Percentiles rank a stretch among this genome's conserved stretches.
These are phyloP conservation scores for Pythium coloratum DNA, from an alignment of 352 stramenopile species.

Conservation along the genomic window DNA sequence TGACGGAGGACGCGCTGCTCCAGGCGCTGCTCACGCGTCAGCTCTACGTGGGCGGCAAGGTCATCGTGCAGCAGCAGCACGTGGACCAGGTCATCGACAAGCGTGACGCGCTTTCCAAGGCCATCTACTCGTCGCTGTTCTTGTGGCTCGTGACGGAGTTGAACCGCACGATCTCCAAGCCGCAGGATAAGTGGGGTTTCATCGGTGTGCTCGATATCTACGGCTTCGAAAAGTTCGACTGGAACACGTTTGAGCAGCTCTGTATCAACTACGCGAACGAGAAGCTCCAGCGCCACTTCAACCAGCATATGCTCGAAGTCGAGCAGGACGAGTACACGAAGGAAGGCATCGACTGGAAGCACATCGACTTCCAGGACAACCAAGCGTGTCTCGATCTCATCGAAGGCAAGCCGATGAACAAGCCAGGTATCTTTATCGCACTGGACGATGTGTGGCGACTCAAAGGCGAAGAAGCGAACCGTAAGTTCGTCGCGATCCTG, in stretches of 20 bases:
- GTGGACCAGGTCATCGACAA: slow-evolving; percentile 87
- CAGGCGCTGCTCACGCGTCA: slow-evolving; percentile 79
- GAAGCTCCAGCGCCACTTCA: slow-evolving; percentile 93
- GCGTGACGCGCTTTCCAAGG: slow-evolving; percentile 89
- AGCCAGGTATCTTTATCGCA: slow-evolving; percentile 92
- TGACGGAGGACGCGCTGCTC: slow-evolving; percentile 74
- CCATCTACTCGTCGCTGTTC: slow-evolving; percentile 93
- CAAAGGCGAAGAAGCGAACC: slow-evolving; percentile 91
- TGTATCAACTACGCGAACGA: slow-evolving; percentile 97
- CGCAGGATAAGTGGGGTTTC: slow-evolving; percentile 85
- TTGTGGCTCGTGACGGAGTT: slow-evolving; percentile 89
- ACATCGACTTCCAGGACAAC: slow-evolving; percentile 95
- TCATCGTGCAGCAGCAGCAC: slow-evolving; percentile 89
- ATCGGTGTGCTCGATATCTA: slow-evolving; percentile 98
- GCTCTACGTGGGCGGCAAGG: slow-evolving; percentile 86
- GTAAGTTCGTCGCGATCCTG: slow-evolving; percentile 89
- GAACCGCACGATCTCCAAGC: slow-evolving; percentile 87
- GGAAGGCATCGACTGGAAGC: slow-evolving; percentile 93
- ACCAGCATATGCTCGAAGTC: slow-evolving; percentile 96
- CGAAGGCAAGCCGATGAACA: slow-evolving; percentile 88
- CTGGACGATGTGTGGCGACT: slow-evolving; percentile 96
- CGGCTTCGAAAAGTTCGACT: slow-evolving; percentile 97
- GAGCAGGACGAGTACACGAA: slow-evolving; percentile 98
- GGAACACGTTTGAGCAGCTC: slow-evolving; percentile 95
- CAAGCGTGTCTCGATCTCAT: slow-evolving; percentile 93